Conservation (phyloP, 495 filamentous ascomycete genomes). For the Neurospora sp. region DNA sequence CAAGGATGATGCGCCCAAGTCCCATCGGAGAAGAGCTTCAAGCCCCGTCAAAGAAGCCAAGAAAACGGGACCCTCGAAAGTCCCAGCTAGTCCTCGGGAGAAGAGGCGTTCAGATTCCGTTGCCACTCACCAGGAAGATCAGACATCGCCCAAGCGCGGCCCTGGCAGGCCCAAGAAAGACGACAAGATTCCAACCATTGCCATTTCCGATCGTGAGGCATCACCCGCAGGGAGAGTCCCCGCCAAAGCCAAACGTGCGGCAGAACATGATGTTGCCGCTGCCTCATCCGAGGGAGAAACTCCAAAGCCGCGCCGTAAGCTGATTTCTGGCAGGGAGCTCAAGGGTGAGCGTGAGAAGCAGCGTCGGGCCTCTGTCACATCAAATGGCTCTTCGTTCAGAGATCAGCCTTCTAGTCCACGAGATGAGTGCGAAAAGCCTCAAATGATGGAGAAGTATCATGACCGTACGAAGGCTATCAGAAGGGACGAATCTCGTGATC, state of each 20-base stretch:
- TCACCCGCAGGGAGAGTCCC: conserved; percentile 34
- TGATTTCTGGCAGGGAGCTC: conserved; percentile 49
- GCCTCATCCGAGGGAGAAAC: conserved; percentile 43
- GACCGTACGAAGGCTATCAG: conserved; percentile 41
- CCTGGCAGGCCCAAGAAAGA: conserved; percentile 40
- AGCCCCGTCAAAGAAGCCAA: conserved; percentile 39
- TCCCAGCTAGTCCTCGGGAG: conserved; percentile 31
- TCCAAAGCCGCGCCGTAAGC: conserved; percentile 47
- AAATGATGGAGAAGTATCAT: conserved; percentile 35
- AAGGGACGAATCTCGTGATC: conserved; percentile 46
- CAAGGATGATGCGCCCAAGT: conserved; percentile 24
- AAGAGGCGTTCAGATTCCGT: conserved; percentile 31
- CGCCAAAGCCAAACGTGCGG: conserved; percentile 30
- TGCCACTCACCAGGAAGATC: conserved; percentile 27
- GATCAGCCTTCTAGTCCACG: conserved; percentile 28
- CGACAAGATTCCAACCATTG: conserved; percentile 31
- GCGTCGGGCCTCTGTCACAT: conserved; percentile 37
- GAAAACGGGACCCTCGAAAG: conserved; percentile 21
- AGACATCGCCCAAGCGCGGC: conserved; percentile 36
- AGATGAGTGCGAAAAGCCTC: conserved; percentile 31
- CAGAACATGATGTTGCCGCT: conserved; percentile 37
- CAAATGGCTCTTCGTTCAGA: conserved; percentile 34
- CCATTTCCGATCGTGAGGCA: conserved; percentile 43
- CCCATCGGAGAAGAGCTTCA: conserved; percentile 39
- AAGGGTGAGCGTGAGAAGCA: conserved; percentile 47